Base-by-base conservation (phyloP, 768 basidiomycete genomes). In the Tulasnella calospora region DNA sequence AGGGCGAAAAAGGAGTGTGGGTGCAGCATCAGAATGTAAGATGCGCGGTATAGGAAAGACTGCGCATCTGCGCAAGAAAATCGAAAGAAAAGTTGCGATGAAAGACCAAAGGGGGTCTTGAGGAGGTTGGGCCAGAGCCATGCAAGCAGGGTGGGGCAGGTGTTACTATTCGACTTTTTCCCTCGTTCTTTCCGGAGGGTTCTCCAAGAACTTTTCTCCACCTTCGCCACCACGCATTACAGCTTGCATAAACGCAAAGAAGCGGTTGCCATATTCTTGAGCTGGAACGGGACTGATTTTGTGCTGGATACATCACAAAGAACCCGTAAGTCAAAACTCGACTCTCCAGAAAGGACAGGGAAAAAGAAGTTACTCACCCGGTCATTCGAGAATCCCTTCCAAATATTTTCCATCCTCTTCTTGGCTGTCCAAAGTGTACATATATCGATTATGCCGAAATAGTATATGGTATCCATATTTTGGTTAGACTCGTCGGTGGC, bases 391-490 rank as follows among this genome's bases (percentile, higher is more conserved):
- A 98, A 84, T 36, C 95, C 94, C 86, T 98, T 97, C 94, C 95
- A 99, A 78, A 94, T 86, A 84, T 94, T 92, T 84, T 99, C 98
- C 27, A 92, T 76, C 83, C 89, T 90, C 88, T 99, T 99, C 79
- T 88, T 81, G 27, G 83, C 81, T 27, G 87, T 89, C 83, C 94
- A 99, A 2, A 96, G 97, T 35, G 98, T 99, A 79, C 96, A 85
- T 80, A 98, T 99, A 84, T 99, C 98, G 82, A 99, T 99, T 76
- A 99, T 89, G 33, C 98, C 97, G 12, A 98, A 87, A 84, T 98
- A 98, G 84, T 97, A 98, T 77, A 98, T 92, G 71, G 89, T 90
- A 80, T 92, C 91, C 85, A 92, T 84, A 1, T 87, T 84, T 27
- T 88, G 87, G 83, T 99, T 97, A 12, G 84, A 85, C 82, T 98